Evolutionary conservation across 176 grass and related monocot genomes (phyloP), one percentile per base, ranked within the genome.

Genomic region (Eragrostis curvula): DNA sequence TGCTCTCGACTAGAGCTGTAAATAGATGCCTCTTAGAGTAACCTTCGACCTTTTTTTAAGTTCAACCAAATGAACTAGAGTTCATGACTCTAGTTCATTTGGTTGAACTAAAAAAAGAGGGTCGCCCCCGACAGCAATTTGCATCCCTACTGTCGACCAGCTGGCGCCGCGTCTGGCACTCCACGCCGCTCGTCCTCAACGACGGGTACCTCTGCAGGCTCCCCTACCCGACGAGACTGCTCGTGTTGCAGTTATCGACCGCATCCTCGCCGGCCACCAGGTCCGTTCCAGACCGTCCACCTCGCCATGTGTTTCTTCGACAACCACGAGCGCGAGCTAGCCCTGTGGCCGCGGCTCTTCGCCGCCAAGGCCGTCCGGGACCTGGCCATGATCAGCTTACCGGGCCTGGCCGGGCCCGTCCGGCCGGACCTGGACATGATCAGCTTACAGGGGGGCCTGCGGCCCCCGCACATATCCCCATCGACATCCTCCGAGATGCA

Each of bases 131-230:
- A n/a, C n/a, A n/a, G n/a, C n/a, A n/a, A n/a, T n/a, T n/a, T n/a
- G n/a, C n/a, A n/a, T n/a, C n/a, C n/a, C n/a, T n/a, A n/a, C n/a
- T n/a, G n/a, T n/a, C n/a, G n/a, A 0, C 67, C 9, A 30, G 70
- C 30, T 89, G 70, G 87, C 63, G 70, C 41, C 12, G 52, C 24
- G 8, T 89, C 61, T 85, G 75, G 70, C 21, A 2, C 77, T 80
- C 86, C 70, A 44, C 53, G 20, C 76, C 76, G n/a, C 76, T 84
- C 29, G 21, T 66, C 76, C 29, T 89, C 65, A 7, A 63, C 11
- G 79, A 88, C 46, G 6, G 24, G 47, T 13, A 88, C 80, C 79
- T 88, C 65, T 0, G 3, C n/a, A n/a, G n/a, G n/a, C n/a, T n/a
- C 15, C 60, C 58, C 21, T 7, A 63, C n/a, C n/a, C 53, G 0